phyloP scores from a whole-genome alignment of 306 rosid genomes.

The Cucurbita moschata region DNA sequence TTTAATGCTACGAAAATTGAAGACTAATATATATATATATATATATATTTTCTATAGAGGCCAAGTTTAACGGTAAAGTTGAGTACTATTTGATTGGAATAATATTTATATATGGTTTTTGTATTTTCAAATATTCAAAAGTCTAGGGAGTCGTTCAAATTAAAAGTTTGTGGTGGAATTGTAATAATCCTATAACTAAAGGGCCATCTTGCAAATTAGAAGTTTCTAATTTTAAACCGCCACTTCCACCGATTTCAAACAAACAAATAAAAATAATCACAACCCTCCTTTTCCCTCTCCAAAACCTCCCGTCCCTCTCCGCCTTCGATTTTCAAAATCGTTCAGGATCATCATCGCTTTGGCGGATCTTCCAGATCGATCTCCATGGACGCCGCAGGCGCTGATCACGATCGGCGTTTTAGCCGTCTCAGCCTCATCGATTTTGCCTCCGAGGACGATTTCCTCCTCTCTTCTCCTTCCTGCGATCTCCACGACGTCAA shows the following conservation, averaged over 20 bases:
- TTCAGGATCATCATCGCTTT: background rate
- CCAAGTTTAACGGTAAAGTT: too few species aligned
- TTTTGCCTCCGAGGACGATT: conserved; percentile 76
- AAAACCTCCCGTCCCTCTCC: background rate
- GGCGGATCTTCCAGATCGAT: conserved; percentile 7
- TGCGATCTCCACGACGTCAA: conserved; percentile 7
- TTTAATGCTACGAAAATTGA: too few species aligned
- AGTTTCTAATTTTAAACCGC: conserved; percentile 4
- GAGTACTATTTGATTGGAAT: too few species aligned
- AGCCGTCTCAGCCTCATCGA: conserved; percentile 86
- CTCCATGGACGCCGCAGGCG: conserved; percentile 15
- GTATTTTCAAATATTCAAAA: background rate
- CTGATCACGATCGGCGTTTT: conserved; percentile 16
- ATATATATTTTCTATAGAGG: too few species aligned
- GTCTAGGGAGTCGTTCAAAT: background rate
- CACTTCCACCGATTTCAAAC: conserved; percentile 2
- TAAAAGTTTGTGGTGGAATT: background rate
- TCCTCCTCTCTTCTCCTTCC: conserved; percentile 40
- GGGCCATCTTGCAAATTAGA: too few species aligned
- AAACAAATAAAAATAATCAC: background rate
- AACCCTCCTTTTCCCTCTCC: conserved; percentile 3
- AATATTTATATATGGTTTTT: background rate
- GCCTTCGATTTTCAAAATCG: background rate
- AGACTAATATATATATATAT: background rate
- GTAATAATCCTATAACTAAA: too few species aligned